phyloP scores from a whole-genome alignment of 805 yeast genomes.

The Starmerella powellii region DNA sequence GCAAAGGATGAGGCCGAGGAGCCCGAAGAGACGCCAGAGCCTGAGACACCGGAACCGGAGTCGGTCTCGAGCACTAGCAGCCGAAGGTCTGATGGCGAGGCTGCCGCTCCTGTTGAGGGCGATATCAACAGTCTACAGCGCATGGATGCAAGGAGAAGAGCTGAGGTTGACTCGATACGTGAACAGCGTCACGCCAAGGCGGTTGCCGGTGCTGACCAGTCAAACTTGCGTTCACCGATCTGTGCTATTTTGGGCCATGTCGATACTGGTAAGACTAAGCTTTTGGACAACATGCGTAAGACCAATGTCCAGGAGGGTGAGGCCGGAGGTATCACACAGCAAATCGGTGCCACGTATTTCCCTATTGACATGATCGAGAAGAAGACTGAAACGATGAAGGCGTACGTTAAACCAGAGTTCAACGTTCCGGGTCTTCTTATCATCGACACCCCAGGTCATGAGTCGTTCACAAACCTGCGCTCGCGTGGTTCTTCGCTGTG shows the following conservation, averaged over 20 bases:
- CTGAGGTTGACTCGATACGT: slow-evolving; percentile 33
- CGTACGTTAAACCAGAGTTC: slow-evolving; percentile 63
- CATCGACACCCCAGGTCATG: slow-evolving; percentile 99
- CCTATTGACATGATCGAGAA: slow-evolving; percentile 87
- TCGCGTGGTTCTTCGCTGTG: slow-evolving; percentile 98
- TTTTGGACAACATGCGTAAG: slow-evolving; percentile 93
- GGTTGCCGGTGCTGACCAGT: slow-evolving; percentile 30
- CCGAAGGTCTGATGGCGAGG: slow-evolving; percentile 13
- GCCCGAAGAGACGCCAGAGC: slow-evolving; percentile 10
- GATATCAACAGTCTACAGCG: slow-evolving; percentile 20
- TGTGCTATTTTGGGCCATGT: slow-evolving; percentile 99
- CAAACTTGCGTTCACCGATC: slow-evolving; percentile 90
- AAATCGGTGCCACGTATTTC: slow-evolving; percentile 99
- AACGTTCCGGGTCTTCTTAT: slow-evolving; percentile 95
- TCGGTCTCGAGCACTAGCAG: slow-evolving; percentile 25
- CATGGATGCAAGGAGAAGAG: slow-evolving; percentile 30
- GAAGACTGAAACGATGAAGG: slow-evolving; percentile 84
- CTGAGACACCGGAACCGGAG: slow-evolving; percentile 19
- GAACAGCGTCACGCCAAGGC: slow-evolving; percentile 31
- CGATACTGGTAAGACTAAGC: slow-evolving; percentile 98
- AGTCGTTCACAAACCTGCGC: slow-evolving; percentile 93
- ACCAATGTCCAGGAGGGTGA: slow-evolving; percentile 99
- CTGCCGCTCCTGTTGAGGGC: slow-evolving; percentile 21
- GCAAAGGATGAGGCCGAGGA: slow-evolving; percentile 11
- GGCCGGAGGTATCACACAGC: slow-evolving; percentile 99